Conservation (phyloP, 2,329 filamentous ascomycete genomes). For the Emmonsiellopsis sp. region DNA sequence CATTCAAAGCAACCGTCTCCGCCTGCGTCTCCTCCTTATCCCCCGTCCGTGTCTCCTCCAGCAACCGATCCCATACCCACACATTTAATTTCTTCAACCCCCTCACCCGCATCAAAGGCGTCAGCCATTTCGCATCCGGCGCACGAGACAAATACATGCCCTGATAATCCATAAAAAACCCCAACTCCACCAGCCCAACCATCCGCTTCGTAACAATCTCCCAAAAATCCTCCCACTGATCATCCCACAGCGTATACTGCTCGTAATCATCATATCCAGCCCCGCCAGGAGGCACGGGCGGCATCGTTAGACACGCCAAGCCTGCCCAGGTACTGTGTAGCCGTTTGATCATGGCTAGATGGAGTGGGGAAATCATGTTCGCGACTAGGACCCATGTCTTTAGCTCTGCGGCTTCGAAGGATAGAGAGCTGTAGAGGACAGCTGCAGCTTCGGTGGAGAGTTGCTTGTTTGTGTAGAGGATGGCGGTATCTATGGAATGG, state of each 20-base stretch:
- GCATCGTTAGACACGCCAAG: constrained; percentile 4
- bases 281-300: background rate
- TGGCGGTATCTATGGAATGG: constrained; percentile 4
- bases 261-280: constrained; percentile 5
- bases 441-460: constrained; percentile 25
- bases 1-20: constrained; percentile 1
- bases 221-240: constrained; percentile 5
- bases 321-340: constrained; percentile 4
- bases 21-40: background rate
- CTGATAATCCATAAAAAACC: constrained; percentile 8
- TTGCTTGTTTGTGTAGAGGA: constrained; percentile 25
- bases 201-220: constrained; percentile 5
- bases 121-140: constrained; percentile 4
- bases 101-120: constrained; percentile 4
- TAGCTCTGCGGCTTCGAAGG: constrained; percentile 28
- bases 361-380: constrained; percentile 12
- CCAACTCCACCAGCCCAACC: constrained; percentile 3
- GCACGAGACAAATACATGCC: constrained; percentile 6
- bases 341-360: constrained; percentile 9
- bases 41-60: background rate
- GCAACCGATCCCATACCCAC: constrained; percentile 1
- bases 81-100: constrained; percentile 4
- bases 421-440: constrained; percentile 19
- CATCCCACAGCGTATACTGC: constrained; percentile 6
- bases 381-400: constrained; percentile 28